These are phyloP conservation scores for Diplocarpon mali DNA, from an alignment of 2,329 filamentous ascomycete genomes.

Conservation along the genomic window DNA sequence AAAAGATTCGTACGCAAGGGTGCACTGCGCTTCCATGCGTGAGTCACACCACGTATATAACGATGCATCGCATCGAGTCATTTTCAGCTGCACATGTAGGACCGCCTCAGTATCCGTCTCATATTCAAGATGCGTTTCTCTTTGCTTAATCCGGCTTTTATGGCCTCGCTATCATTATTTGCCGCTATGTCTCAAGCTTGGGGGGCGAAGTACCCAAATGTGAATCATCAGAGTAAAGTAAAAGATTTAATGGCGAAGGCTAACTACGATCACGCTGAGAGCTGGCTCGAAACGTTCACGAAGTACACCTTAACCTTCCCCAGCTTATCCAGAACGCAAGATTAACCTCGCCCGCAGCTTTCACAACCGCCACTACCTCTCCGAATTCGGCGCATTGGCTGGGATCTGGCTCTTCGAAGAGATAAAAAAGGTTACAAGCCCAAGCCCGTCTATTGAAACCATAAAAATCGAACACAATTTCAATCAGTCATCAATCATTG, in stretches of 20 bases:
- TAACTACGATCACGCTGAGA: background rate
- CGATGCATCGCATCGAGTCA: no score
- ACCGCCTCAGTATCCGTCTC: no score
- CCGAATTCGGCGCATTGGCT: conserved; percentile 6
- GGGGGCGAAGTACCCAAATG: no score
- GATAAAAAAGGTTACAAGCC: conserved; percentile 6
- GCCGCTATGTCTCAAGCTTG: background rate
- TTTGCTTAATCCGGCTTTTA: background rate
- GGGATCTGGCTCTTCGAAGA: conserved; percentile 6
- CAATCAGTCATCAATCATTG: conserved; percentile 9
- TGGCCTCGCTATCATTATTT: conserved; percentile 1
- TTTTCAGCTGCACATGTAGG: no score
- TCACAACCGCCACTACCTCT: conserved; percentile 8
- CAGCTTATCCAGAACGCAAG: conserved; percentile 2
- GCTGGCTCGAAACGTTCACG: conserved; percentile 6
- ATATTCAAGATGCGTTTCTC: conserved; percentile 1
- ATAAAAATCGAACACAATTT: conserved; percentile 8
- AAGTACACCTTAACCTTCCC: background rate
- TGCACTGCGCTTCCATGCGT: no score
- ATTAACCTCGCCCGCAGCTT: conserved; percentile 4
- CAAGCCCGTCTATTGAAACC: conserved; percentile 7
- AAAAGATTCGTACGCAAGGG: no score
- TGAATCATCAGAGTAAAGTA: no score
- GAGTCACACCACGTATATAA: no score
- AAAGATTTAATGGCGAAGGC: no score